Base-by-base conservation (phyloP, 2,329 filamentous ascomycete species). In the Sarocladium kiliense region DNA sequence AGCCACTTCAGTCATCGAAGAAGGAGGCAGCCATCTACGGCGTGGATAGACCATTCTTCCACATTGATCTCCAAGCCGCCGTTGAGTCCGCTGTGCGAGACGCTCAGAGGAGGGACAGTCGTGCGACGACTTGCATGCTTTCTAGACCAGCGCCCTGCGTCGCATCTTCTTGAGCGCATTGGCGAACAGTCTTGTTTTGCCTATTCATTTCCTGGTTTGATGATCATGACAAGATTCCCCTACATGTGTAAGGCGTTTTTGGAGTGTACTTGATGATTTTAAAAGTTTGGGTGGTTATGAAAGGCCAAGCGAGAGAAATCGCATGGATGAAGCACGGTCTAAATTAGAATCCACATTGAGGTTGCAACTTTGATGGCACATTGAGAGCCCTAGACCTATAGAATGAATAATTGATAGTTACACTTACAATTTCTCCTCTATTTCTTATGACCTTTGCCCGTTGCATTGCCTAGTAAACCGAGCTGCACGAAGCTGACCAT, bases 21-120 rank as follows among this genome's bases (percentile, higher is more conserved):
- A 23, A 54, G 47, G 21, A 57, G 58, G 61, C 63, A 18, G 64
- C 73, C 1, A 60, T 76, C 0, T 69, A 65, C 26, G 72, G 71
- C 1, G 68, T 74, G 16, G 73, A 78, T 55, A 64, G 75, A 51
- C 77, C 77, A 0, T 77, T 73, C 57, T 78, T 79, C 65, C 77
- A 79, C 49, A 58, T 74, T 3, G 75, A 79, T 58, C 63, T 79
- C 16, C 62, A 68, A 21, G 72, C 72, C 18, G 75, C 75, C 6
- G 66, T 77, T 4, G 68, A 72, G 32, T 64, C 65, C 2, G 71
- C 69, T 0, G 64, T 70, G 11, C 53, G 60, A 16, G 64, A 66
- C 55, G 65, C 64, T 2, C 19, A 41, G 23, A 14, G 12, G 3
- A 39, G 50, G 12, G 50, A 53, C 23, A 23, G 16, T 10, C 47